Conservation (phyloP, 169 alveolate species). For the Perkinsus olseni region DNA sequence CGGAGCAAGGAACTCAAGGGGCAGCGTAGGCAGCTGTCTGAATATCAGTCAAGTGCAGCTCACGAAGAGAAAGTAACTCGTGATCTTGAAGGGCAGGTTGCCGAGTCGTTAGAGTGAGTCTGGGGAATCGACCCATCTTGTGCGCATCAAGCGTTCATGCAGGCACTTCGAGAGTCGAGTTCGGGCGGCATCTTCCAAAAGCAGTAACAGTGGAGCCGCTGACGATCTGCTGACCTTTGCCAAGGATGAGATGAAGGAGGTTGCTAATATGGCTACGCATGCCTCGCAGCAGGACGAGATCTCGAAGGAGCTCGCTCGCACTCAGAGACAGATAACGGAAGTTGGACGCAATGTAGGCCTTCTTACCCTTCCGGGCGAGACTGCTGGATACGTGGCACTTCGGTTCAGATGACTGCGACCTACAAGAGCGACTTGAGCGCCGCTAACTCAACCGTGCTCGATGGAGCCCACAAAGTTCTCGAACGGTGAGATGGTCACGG, state of each 20-base stretch:
- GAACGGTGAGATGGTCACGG: not conserved
- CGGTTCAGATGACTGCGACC: not conserved
- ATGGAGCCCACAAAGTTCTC: not conserved
- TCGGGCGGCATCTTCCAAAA: not conserved
- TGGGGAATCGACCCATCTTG: not conserved
- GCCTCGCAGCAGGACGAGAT: not conserved
- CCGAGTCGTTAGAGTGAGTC: not conserved
- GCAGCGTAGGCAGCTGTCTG: not conserved
- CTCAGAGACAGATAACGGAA: not conserved
- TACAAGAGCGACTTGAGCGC: not conserved
- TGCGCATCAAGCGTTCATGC: not conserved
- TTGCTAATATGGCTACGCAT: not conserved
- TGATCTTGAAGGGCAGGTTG: not conserved
- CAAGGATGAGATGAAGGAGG: not conserved
- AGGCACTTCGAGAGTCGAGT: not conserved
- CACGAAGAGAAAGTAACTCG: not conserved
- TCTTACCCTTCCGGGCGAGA: not conserved
- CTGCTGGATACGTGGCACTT: not conserved
- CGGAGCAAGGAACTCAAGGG: not conserved
- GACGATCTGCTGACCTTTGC: not conserved
- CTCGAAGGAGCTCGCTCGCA: not conserved
- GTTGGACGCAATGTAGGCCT: not conserved
- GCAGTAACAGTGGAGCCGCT: not conserved
- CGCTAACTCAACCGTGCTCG: not conserved
- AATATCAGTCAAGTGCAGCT: not conserved